Evolutionary conservation across 1,139 yeast species (phyloP), one percentile per base, ranked within the genome.

Genomic region (Eremothecium sinecaudum): DNA sequence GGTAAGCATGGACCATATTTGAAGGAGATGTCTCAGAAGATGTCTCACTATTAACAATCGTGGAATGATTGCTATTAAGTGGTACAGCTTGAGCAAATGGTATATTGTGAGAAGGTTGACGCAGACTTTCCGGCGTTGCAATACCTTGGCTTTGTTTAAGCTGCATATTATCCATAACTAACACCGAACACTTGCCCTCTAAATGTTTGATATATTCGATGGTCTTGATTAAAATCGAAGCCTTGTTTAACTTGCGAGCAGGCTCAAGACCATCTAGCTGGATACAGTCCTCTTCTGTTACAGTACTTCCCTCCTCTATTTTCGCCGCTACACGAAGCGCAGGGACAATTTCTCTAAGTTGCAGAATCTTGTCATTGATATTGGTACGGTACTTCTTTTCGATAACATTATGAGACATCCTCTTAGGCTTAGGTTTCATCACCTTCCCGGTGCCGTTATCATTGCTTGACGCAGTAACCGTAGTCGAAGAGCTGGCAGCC

Each of bases 201-300:
- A 87, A 66, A 58, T 86, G 94, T 47, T 72, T 69, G 48, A 87
- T 86, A 52, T 86, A 87, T 57, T 86, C 96, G 2, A 92, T 81
- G 4, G 96, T 94, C 54, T 86, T 83, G 33, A 84, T 72, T 43
- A 87, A 67, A 18, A 87, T 86, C 33, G 84, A 79, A 5, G 95
- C 96, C 58, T 87, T 87, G 61, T 84, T 86, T 46, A 86, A 67
- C 53, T 83, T 84, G 35, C 74, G 65, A 3, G 95, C 94, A 0
- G 95, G 95, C n/a, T 78, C 70, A 38, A 86, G 67, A 2, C 95
- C 95, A 48, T 84, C 95, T 42, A 86, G 63, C 42, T 78, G 54
- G 18, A 45, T 46, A 8, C 48, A 42, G 21, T 53, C 64, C 16
- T 59, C 59, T 9, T 53, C 61, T 11, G 46, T 39, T 3, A 56